Base-by-base conservation (phyloP, 768 basidiomycete species). In the Megacollybia marginata region DNA sequence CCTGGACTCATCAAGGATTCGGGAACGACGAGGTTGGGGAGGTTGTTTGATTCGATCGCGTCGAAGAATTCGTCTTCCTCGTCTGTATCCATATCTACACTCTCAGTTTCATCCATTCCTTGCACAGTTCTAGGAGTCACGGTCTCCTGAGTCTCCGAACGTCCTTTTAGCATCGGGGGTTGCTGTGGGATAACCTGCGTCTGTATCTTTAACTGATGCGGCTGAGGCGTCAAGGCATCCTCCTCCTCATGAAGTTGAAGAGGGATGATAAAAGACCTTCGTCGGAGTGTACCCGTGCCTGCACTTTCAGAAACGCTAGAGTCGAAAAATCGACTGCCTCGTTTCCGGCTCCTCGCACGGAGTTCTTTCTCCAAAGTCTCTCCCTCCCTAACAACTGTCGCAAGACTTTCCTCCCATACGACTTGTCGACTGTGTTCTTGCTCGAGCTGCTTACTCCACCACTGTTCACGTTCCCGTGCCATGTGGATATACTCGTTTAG, bases 1-100 rank as follows among this genome's bases (percentile, higher is more conserved):
- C 49, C 65, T 44, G 73, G 75, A 51, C 73, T 74, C 19, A 74
- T 67, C n/a, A 91, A 73, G 11, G 77, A 73, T 23, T 83, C 75
- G 45, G 80, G 76, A 15, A 94, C 74, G 23, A 86, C 67, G 13
- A 94, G 71, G 58, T 86, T 89, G 5, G 89, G 88, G 0, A 94
- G 67, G 38, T 73, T 81, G 44, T 86, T 85, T 13, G 82, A 66
- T 61, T 97, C 94, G 59, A 97, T 93, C 31, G 95, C 94, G 63
- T 97, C 95, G 61, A 95, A 97, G 66, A 97, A 97, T 65, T 98
- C 93, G 66, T 97, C 95, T 59, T 93, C 88, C 40, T 90, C 88
- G 57, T 88, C 87, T 1, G 85, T 86, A 48, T 77, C 78, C 28
- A 52, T 67, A 9, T 71, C 73, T 13, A 65, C 66, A 4, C 65